These are phyloP conservation scores for Saturnispora sekii DNA, from an alignment of 805 yeast species.

Conservation along the genomic window DNA sequence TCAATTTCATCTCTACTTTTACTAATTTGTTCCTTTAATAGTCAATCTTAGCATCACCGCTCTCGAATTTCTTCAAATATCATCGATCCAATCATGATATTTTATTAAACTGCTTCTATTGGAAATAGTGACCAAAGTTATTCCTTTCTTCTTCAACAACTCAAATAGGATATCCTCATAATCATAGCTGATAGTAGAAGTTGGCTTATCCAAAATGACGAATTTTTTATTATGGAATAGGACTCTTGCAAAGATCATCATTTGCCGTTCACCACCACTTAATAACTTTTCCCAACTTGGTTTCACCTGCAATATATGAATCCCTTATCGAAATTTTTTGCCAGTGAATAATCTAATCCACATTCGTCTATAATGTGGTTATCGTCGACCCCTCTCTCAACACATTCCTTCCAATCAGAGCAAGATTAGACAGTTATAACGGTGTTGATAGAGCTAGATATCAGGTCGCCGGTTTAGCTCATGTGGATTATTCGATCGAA, in stretches of 20 bases:
- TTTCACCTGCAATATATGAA: slow-evolving; percentile 19
- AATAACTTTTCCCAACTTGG: slow-evolving; percentile 73
- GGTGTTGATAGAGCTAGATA: slow-evolving; percentile 71
- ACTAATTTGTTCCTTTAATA: slow-evolving; percentile 52
- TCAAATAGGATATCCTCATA: slow-evolving; percentile 84
- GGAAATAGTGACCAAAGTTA: slow-evolving; percentile 71
- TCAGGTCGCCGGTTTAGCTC: slow-evolving; percentile 46
- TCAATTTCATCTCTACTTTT: slow-evolving; percentile 48
- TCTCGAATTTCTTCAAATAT: slow-evolving; percentile 34
- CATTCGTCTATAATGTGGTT: slow-evolving; percentile 62
- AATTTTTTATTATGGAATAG: slow-evolving; percentile 72
- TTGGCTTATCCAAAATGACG: slow-evolving; percentile 85
- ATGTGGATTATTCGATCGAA: slow-evolving; percentile 50
- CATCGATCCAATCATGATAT: slow-evolving; percentile 62
- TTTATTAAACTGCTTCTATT: slow-evolving; percentile 79
- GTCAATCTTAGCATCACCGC: slow-evolving; percentile 68
- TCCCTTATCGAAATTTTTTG: slow-evolving; percentile 27
- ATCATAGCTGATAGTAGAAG: slow-evolving; percentile 84
- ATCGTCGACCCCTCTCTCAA: slow-evolving; percentile 62
- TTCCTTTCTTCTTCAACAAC: slow-evolving; percentile 53
- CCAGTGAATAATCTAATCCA: slow-evolving; percentile 67
- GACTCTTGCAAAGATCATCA: slow-evolving; percentile 80
- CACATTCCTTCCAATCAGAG: slow-evolving; percentile 71
- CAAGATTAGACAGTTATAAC: slow-evolving; percentile 75
- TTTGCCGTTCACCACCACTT: slow-evolving; percentile 94